Evolutionary conservation across 2,329 filamentous ascomycete genomes (phyloP), one percentile per base, ranked within the genome.

Genomic region (Aureobasidium sp.): DNA sequence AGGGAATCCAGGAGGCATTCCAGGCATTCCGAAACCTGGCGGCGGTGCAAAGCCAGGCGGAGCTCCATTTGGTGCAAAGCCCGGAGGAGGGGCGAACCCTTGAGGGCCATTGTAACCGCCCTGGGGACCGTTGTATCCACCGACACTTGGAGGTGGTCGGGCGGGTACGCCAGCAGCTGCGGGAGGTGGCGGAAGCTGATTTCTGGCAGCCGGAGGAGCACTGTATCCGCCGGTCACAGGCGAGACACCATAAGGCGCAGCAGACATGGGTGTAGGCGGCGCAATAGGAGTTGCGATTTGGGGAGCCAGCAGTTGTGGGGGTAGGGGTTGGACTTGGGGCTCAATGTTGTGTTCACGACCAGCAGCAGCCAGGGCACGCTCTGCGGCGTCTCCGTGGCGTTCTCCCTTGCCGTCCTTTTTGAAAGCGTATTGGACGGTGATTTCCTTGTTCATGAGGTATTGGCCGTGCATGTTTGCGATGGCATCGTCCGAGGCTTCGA

Each of bases 351-450:
- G 90, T 72, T 92, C 93, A 76, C 93, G 93, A 61, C 92, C 94
- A 75, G 96, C 89, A 29, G 88, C 86, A 31, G 94, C 94, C 49
- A 99, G 83, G 78, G 90, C 88, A 69, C 94, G 82, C 76, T 99
- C 94, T 31, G 94, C 94, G 67, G 91, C 84, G 72, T 99, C 94
- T 68, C 94, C 94, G 71, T 99, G 94, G 61, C 94, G 82, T 77
- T 97, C 93, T 67, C 93, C 93, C 77, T 96, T 96, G 67, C 94
- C 94, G 70, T 99, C 94, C 76, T 97, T 97, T 81, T 99, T 99
- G 82, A 96, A 97, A 40, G 94, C 94, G 74, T 97, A 99, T 75
- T 97, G 93, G 46, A 99, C 94, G 2, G 88, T 89, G 67, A 97
- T 88, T 74, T 96, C 89, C 77, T 96, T 96, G 79, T 94, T 96